A percentile compares a stretch with the other conserved stretches of the same genome.
These are phyloP conservation scores for Terana coerulea DNA, from an alignment of 768 basidiomycete species.

Conservation along the genomic window DNA sequence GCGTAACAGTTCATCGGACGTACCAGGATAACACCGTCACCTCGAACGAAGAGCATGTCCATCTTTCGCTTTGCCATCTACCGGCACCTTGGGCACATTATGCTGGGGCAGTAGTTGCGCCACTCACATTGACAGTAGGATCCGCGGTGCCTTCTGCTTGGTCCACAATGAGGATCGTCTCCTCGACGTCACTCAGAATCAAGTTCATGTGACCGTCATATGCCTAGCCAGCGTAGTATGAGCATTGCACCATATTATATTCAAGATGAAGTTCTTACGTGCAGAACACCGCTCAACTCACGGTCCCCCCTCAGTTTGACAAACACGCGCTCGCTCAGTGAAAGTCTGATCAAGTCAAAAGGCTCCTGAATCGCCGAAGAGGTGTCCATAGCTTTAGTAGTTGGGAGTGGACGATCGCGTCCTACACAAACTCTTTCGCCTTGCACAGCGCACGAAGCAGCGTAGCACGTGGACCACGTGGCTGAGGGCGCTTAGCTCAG, in stretches of 20 bases:
- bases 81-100: not conserved
- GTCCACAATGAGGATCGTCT: constrained; percentile 96
- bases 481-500: too few relatives aligned
- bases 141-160: constrained; percentile 60
- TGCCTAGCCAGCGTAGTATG: constrained; percentile 51
- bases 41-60: constrained; percentile 97
- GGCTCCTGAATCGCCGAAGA: constrained; percentile 87
- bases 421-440: too few relatives aligned
- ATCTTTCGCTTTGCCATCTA: constrained; percentile 91
- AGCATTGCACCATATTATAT: constrained; percentile 7
- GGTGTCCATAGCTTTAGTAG: constrained; percentile 52
- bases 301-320: constrained; percentile 96
- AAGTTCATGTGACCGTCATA: constrained; percentile 99
- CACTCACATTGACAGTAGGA: constrained; percentile 61
- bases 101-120: not conserved
- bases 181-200: constrained; percentile 95
- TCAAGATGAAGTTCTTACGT: constrained; percentile 50
- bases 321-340: constrained; percentile 96
- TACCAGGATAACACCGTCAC: constrained; percentile 95
- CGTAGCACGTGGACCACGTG: constrained; percentile 12
- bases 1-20: constrained; percentile 23
- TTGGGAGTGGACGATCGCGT: constrained; percentile 2
- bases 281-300: constrained; percentile 85
- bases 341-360: constrained; percentile 94
- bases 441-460: not conserved